A percentile compares a stretch with the other conserved stretches of the same genome.
phyloP scores from a whole-genome alignment of 2,329 filamentous ascomycete genomes.

The Trichoderma cornu-damae region DNA sequence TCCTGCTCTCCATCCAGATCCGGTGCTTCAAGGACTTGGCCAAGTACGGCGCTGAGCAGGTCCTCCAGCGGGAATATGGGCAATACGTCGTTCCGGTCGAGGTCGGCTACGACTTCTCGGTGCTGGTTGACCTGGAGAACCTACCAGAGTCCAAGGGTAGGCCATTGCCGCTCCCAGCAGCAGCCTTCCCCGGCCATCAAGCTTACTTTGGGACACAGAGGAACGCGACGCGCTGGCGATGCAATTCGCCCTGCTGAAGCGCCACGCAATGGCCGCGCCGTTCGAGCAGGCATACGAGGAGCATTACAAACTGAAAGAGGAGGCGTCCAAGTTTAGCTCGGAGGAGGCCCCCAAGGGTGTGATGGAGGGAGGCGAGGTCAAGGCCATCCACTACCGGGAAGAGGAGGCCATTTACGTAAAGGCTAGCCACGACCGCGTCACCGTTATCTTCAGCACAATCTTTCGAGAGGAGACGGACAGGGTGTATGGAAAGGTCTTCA shows the following conservation, averaged over 20 bases:
- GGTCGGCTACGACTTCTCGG: conserved; percentile 91
- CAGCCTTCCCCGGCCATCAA: not conserved
- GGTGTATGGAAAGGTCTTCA: conserved; percentile 96
- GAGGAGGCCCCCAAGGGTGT: conserved; percentile 92
- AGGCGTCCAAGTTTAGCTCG: conserved; percentile 85
- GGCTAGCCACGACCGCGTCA: conserved; percentile 93
- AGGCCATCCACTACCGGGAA: conserved; percentile 96
- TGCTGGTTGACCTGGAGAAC: conserved; percentile 81
- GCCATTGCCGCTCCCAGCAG: not conserved
- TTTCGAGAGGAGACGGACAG: conserved; percentile 97
- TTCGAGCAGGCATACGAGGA: conserved; percentile 97
- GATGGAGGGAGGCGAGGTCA: conserved; percentile 82
- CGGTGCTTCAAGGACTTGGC: conserved; percentile 92
- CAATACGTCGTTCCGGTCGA: conserved; percentile 84
- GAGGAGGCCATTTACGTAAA: conserved; percentile 99
- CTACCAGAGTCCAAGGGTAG: conserved; percentile 73
- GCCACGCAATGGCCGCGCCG: conserved; percentile 97
- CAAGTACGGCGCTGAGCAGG: conserved; percentile 84
- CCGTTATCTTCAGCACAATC: conserved; percentile 97
- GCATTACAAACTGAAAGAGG: conserved; percentile 78
- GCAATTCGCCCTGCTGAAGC: conserved; percentile 87
- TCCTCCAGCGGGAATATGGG: conserved; percentile 92
- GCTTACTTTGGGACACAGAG: conserved; percentile 46
- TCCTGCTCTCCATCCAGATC: conserved; percentile 89
- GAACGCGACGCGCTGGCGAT: conserved; percentile 79